phyloP scores from a whole-genome alignment of 768 basidiomycete species.

The Boletus huronensis region DNA sequence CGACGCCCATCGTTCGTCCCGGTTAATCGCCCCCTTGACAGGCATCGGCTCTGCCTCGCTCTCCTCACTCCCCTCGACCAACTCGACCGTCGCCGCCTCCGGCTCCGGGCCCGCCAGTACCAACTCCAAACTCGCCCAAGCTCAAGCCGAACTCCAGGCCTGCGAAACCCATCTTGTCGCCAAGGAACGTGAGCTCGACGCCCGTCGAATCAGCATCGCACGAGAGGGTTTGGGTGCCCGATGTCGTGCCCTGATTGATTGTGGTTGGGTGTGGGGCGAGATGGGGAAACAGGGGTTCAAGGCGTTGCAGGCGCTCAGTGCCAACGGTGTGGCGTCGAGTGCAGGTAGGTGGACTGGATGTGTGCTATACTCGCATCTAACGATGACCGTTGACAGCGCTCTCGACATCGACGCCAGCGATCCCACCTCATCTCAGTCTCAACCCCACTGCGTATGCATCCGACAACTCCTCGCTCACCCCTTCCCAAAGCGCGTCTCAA shows the following conservation, averaged over 20 bases:
- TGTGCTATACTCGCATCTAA: neutral
- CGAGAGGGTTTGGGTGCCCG: slow-evolving; percentile 60
- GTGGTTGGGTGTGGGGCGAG: slow-evolving; percentile 65
- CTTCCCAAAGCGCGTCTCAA: slow-evolving; percentile 78
- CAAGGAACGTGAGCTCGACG: slow-evolving; percentile 64
- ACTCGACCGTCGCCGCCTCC: slow-evolving; percentile 25
- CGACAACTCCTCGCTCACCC: slow-evolving; percentile 62
- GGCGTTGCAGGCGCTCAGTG: slow-evolving; percentile 19
- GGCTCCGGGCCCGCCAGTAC: slow-evolving; percentile 12
- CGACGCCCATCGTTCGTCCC: slow-evolving; percentile 36
- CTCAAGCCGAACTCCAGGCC: slow-evolving; percentile 76
- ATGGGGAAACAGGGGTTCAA: slow-evolving; percentile 59
- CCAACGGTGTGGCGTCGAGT: neutral
- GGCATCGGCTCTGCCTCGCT: slow-evolving; percentile 42
- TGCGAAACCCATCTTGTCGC: slow-evolving; percentile 71
- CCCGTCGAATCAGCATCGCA: slow-evolving; percentile 50
- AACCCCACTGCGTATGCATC: slow-evolving; percentile 36
- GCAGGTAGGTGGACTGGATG: neutral
- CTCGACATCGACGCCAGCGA: neutral
- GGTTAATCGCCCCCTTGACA: slow-evolving; percentile 11
- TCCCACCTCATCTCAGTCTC: slow-evolving; percentile 3
- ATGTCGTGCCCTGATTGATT: slow-evolving; percentile 63
- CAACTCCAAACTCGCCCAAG: slow-evolving; percentile 51
- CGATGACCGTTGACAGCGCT: neutral
- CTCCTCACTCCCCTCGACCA: slow-evolving; percentile 37